Evolutionary conservation across 208 protist species (phyloP).

Genomic region (Crithidia expoeki): DNA sequence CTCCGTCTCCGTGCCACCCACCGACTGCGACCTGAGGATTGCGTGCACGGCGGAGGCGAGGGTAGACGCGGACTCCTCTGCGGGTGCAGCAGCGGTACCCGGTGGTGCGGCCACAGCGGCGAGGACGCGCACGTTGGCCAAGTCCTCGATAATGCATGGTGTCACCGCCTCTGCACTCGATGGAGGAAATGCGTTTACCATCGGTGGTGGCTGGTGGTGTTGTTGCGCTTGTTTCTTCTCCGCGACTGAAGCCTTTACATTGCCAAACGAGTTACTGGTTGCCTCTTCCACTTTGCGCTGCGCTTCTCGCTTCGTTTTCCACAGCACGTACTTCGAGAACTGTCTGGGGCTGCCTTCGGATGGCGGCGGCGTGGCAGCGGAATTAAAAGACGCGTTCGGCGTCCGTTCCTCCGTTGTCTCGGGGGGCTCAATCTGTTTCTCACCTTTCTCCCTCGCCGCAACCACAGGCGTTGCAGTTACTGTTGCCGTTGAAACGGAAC

Average conservation of each 20-base stretch:
- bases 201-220: no score
- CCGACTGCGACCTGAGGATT: slow-evolving; percentile 1
- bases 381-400: not conserved
- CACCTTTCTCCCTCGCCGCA: no score
- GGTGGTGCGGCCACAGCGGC: not conserved
- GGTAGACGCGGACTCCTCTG: no score
- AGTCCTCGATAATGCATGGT: not conserved
- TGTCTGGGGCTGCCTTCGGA: not conserved
- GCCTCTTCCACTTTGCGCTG: not conserved
- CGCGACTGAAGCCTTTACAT: no score
- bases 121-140: not conserved
- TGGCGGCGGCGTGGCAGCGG: not conserved
- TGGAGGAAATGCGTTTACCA: not conserved
- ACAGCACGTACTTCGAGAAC: slow-evolving; percentile 12
- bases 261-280: no score
- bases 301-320: slow-evolving; percentile 8
- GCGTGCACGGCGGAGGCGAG: not conserved
- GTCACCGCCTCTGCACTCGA: not conserved
- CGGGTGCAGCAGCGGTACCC: no score
- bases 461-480: no score
- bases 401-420: no score
- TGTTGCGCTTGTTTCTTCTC: no score
- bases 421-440: no score
- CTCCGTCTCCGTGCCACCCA: slow-evolving; percentile 10
- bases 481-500: no score